Base-by-base conservation (phyloP, 2,329 filamentous ascomycete species). In the Zymoseptoria brevis region DNA sequence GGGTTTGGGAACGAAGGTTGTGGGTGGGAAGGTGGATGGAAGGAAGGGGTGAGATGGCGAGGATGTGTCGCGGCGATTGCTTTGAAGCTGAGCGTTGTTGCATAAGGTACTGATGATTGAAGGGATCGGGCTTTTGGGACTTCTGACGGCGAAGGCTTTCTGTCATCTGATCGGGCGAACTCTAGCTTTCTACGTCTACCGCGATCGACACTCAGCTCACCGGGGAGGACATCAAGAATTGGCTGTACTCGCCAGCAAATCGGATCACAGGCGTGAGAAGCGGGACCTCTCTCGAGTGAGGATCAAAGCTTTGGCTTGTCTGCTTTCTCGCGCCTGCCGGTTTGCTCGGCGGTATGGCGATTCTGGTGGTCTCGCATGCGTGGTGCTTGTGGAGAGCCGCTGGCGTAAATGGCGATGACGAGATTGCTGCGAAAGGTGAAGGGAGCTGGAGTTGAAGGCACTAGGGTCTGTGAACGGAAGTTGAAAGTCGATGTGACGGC, bases 231-330 rank as follows among this genome's bases (percentile, higher is more conserved):
- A 13, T n/a, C 4, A 54, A 8, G 51, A 26, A 49, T 22, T 16
- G 49, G 57, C 30, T 29, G n/a, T 53, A 24, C 30, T 50, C 30
- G 26, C 51, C 29, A 21, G 30, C 35, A 51, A 41, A 24, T 51
- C 59, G 62, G 62, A 62, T 4, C 35, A 60, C 62, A 50, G 55
- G 59, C 22, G 55, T 30, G 57, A 60, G 72, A 69, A 67, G 75
- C 76, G 81, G 90, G 89, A 90, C 89, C 88, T 90, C 90, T 90
- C 88, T 84, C 73, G 87, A 83, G 88, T 91, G 90, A 88, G 88
- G 79, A 87, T 95, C 90, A 95, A 90, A 91, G 90, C 80, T 86
- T 90, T 79, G 89, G 83, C 90, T 93, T 92, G 89, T 93, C 89
- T 79, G 82, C 66, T 78, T 67, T 70, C 71, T 72, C 65, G 55